Conservation (phyloP, 2,329 filamentous ascomycete species). For the Pseudophaeomoniella oleicola region DNA sequence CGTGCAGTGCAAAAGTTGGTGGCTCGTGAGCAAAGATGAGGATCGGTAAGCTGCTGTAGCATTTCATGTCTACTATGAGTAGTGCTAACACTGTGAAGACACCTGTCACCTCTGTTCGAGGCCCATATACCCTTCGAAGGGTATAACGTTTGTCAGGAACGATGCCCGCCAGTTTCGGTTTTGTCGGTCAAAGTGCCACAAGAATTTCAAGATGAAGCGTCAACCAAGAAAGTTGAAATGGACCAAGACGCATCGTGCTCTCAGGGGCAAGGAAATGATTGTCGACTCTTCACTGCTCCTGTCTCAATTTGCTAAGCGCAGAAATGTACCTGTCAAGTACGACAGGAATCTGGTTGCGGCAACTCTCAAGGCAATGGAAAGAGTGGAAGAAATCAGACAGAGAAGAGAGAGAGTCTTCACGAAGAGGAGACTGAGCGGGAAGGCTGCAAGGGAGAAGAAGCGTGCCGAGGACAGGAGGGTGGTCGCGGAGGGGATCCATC, state of each 20-base stretch:
- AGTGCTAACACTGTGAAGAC: slow-evolving; percentile 23
- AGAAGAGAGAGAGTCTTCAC: slow-evolving; percentile 85
- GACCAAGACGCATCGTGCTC: slow-evolving; percentile 85
- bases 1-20: slow-evolving; percentile 1
- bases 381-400: slow-evolving; percentile 70
- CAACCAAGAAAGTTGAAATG: slow-evolving; percentile 94
- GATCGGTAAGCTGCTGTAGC: not conserved
- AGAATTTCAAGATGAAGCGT: slow-evolving; percentile 93
- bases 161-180: slow-evolving; percentile 53
- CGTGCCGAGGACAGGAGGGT: slow-evolving; percentile 70
- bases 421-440: slow-evolving; percentile 83
- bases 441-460: slow-evolving; percentile 57
- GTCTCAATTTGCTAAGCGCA: slow-evolving; percentile 68
- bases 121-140: slow-evolving; percentile 50
- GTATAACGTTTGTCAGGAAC: slow-evolving; percentile 54
- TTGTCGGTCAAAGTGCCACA: slow-evolving; percentile 55
- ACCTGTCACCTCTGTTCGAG: slow-evolving; percentile 59
- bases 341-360: slow-evolving; percentile 79
- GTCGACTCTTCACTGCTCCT: slow-evolving; percentile 73
- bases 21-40: not conserved
- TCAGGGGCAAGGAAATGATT: slow-evolving; percentile 74
- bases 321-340: slow-evolving; percentile 92
- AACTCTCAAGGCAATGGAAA: slow-evolving; percentile 83
- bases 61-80: slow-evolving; percentile 15
- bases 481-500: slow-evolving; percentile 81